These are phyloP conservation scores for Eucalyptus globulus DNA, from an alignment of 345 rosid species.

Conservation along the genomic window DNA sequence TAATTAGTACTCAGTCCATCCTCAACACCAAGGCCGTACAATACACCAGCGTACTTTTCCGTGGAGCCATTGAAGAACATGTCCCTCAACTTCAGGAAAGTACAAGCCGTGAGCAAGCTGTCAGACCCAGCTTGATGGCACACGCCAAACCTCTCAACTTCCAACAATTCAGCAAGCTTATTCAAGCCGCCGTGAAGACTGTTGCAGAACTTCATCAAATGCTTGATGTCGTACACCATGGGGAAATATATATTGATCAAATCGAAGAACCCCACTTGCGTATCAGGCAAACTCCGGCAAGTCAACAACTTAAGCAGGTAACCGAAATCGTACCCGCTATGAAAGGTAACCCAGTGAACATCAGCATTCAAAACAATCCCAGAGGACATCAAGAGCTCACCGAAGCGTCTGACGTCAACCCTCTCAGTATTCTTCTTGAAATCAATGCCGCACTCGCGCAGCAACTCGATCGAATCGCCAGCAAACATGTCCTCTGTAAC, in stretches of 20 bases:
- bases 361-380: conserved; percentile 68
- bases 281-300: conserved; percentile 43
- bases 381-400: conserved; percentile 83
- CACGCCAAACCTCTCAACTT: conserved; percentile 72
- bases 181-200: conserved; percentile 79
- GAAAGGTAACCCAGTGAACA: conserved; percentile 76
- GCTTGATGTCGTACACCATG: conserved; percentile 68
- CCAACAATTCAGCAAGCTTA: conserved; percentile 84
- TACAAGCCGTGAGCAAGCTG: conserved; percentile 78
- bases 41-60: conserved; percentile 68
- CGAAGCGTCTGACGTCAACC: conserved; percentile 64
- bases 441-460: conserved; percentile 75
- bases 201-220: conserved; percentile 84
- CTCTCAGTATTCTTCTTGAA: conserved; percentile 69
- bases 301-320: conserved; percentile 73
- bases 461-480: conserved; percentile 65
- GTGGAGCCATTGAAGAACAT: conserved; percentile 57
- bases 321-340: conserved; percentile 82
- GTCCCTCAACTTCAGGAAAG: conserved; percentile 81
- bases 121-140: conserved; percentile 92
- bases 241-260: conserved; percentile 58
- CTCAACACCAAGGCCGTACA: conserved; percentile 87
- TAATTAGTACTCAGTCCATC: conserved; percentile 55
- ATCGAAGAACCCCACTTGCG: conserved; percentile 57
- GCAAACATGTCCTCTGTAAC: conserved; percentile 62